phyloP scores from a whole-genome alignment of 345 rosid species.

The Euphorbia pulcherrima region DNA sequence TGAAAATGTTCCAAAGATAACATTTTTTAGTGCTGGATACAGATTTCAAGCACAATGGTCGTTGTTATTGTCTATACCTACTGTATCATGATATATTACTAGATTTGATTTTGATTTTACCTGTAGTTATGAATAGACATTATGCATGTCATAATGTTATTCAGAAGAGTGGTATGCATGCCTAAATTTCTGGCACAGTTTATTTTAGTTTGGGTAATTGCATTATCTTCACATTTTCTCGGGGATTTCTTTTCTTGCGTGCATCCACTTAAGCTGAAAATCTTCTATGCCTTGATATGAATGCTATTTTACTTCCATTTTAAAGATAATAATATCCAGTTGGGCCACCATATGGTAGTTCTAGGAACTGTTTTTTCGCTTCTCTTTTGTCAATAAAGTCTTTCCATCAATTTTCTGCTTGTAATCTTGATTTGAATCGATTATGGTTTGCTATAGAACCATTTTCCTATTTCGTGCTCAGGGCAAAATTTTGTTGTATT shows the following conservation, averaged over 20 bases:
- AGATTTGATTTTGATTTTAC: not conserved
- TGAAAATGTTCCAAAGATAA: not conserved
- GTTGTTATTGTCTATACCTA: not conserved
- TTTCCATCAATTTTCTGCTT: not conserved
- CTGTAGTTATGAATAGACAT: not conserved
- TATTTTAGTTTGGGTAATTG: not conserved
- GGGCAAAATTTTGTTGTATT: not conserved
- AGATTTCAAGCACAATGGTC: not conserved
- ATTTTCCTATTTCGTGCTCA: not conserved
- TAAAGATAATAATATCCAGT: not conserved
- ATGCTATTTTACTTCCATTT: not conserved
- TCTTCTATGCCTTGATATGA: not conserved
- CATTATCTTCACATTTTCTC: not conserved
- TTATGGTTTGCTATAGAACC: not conserved
- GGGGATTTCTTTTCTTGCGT: not conserved
- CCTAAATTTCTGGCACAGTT: no score
- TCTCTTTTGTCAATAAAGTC: not conserved
- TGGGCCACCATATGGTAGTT: not conserved
- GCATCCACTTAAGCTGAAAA: not conserved
- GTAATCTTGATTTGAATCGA: not conserved
- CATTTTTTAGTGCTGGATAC: not conserved
- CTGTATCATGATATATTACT: not conserved
- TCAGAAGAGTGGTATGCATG: not conserved
- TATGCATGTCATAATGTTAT: not conserved
- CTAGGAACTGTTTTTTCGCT: not conserved